A percentile compares a stretch with the other conserved stretches of the same genome.
These are phyloP conservation scores for Gyrodon lividus DNA, from an alignment of 768 basidiomycete species.

Conservation along the genomic window DNA sequence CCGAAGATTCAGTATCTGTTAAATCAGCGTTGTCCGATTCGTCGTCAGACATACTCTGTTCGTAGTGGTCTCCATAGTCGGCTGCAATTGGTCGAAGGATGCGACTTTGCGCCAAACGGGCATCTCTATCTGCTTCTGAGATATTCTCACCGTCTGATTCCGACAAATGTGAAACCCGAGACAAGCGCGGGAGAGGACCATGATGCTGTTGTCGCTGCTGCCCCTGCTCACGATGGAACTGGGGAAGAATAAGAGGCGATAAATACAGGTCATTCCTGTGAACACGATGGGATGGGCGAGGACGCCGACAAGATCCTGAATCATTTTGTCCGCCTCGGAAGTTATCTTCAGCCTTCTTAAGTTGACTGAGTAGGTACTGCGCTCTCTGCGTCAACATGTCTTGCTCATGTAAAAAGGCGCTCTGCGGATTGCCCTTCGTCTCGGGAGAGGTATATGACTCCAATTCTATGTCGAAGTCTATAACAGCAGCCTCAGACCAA, in stretches of 20 bases:
- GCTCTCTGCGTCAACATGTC: constrained; percentile 69
- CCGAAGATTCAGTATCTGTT: constrained; percentile 46
- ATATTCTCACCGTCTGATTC: constrained; percentile 66
- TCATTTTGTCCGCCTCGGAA: background rate
- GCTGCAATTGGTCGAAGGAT: constrained; percentile 36
- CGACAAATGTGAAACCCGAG: constrained; percentile 36
- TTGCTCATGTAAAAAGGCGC: constrained; percentile 65
- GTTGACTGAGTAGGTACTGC: constrained; percentile 46
- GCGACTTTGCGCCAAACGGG: constrained; percentile 67
- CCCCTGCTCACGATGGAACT: constrained; percentile 13
- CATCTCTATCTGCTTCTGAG: constrained; percentile 68
- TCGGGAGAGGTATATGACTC: constrained; percentile 68
- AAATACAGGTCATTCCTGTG: constrained; percentile 55
- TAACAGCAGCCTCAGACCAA: constrained; percentile 68
- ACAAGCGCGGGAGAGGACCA: constrained; percentile 18
- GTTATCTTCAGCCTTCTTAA: constrained; percentile 15
- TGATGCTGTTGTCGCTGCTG: constrained; percentile 7
- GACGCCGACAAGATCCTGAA: constrained; percentile 1
- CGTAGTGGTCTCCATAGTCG: constrained; percentile 37
- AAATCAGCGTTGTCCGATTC: constrained; percentile 79
- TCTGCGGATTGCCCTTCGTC: constrained; percentile 56
- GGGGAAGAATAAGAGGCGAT: constrained; percentile 37
- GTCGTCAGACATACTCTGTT: constrained; percentile 61
- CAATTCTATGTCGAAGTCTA: constrained; percentile 53
- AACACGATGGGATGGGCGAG: constrained; percentile 9